Evolutionary conservation across 2,329 filamentous ascomycete genomes (phyloP).

Genomic region (Venturia carpophila): DNA sequence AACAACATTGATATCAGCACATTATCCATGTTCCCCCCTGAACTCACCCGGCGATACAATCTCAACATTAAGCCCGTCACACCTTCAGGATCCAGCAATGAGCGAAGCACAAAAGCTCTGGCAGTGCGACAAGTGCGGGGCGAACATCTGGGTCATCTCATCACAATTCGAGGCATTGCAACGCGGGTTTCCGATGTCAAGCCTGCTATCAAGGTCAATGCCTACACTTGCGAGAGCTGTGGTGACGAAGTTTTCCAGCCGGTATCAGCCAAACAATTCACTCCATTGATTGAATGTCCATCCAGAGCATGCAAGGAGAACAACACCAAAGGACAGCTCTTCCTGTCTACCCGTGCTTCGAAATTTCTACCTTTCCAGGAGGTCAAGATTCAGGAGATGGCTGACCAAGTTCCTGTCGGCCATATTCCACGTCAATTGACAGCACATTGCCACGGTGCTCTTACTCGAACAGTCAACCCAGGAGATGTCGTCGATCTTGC

Average conservation of each 20-base stretch:
- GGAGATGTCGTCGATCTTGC: conserved; percentile 91
- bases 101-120: conserved; percentile 53
- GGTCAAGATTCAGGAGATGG: conserved; percentile 97
- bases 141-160: conserved; percentile 85
- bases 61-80: conserved; percentile 91
- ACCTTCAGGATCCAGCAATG: conserved; percentile 58
- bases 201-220: conserved; percentile 93
- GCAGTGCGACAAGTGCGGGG: conserved; percentile 92
- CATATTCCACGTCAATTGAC: conserved; percentile 92
- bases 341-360: conserved; percentile 88
- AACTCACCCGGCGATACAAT: conserved; percentile 87
- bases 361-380: conserved; percentile 98
- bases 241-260: conserved; percentile 98
- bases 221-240: conserved; percentile 94
- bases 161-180: conserved; percentile 88
- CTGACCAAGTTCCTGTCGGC: conserved; percentile 96
- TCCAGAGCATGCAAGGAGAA: conserved; percentile 86
- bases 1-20: conserved; percentile 46
- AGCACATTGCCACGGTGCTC: conserved; percentile 76
- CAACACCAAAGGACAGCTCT: conserved; percentile 86
- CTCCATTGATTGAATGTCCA: conserved; percentile 76
- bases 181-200: conserved; percentile 97
- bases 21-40: conserved; percentile 75
- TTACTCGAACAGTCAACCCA: conserved; percentile 81
- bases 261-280: conserved; percentile 81